Evolutionary conservation across 208 protist species (phyloP).

Genomic region (Histomonas meleagridis): DNA sequence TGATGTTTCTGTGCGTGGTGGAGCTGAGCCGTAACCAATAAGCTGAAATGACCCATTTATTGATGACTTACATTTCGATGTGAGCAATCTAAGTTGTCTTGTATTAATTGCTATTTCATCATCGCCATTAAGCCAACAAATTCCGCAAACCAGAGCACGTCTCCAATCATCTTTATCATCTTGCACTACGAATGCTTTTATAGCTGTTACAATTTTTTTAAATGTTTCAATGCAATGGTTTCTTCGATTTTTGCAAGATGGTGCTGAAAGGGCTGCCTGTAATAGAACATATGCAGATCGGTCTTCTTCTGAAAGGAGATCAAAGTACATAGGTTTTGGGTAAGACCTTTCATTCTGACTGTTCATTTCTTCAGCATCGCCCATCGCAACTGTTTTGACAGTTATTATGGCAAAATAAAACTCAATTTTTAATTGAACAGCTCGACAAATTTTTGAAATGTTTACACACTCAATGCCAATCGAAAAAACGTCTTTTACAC

Average conservation of each 20-base stretch:
- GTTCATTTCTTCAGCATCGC: too few species aligned
- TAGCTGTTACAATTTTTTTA: neutral
- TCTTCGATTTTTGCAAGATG: neutral
- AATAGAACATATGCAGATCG: neutral
- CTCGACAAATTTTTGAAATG: too few species aligned
- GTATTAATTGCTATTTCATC: slow-evolving; percentile 31
- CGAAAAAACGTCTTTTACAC: too few species aligned
- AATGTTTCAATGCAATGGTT: neutral
- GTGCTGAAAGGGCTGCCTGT: neutral
- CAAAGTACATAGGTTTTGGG: neutral
- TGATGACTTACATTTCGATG: slow-evolving; percentile 26
- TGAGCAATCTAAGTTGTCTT: neutral
- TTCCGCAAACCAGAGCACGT: neutral
- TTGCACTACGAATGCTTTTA: neutral
- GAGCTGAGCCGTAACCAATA: neutral
- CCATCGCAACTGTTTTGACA: too few species aligned
- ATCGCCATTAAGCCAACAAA: neutral
- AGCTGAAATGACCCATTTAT: slow-evolving; percentile 12
- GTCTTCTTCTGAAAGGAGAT: neutral
- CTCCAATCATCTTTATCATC: neutral
- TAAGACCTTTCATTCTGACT: too few species aligned
- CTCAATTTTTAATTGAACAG: too few species aligned
- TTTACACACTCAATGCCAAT: too few species aligned
- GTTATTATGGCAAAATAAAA: too few species aligned
- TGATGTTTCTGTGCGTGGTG: neutral